Evolutionary conservation across 192 early-diverging fungal species (phyloP).

Genomic region (Powellomyces hirtus): DNA sequence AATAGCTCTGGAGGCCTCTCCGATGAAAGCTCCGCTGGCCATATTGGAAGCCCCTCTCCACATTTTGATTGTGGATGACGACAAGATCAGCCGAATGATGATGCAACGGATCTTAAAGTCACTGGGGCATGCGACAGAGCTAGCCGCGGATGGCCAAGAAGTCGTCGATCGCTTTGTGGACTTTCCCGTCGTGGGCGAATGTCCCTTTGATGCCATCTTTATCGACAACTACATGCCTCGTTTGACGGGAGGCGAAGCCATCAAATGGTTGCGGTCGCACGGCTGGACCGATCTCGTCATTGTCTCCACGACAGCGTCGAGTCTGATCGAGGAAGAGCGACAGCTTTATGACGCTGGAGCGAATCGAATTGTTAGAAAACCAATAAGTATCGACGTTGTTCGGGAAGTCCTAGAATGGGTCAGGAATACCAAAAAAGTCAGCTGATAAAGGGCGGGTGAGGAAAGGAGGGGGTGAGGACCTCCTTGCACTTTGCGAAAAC

Average conservation of each 20-base stretch:
- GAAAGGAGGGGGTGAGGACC: too few relatives aligned
- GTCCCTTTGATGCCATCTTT: slow-evolving; percentile 23
- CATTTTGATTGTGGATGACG: slow-evolving; percentile 26
- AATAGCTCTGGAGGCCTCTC: background rate
- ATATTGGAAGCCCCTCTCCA: background rate
- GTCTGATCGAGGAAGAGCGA: slow-evolving; percentile 1
- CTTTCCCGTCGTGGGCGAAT: background rate
- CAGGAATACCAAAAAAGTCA: background rate
- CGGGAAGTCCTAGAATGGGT: background rate
- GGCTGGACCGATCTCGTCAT: slow-evolving; percentile 2
- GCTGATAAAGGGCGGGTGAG: too few relatives aligned
- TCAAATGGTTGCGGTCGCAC: slow-evolving; percentile 2
- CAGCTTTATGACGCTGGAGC: background rate
- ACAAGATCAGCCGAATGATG: slow-evolving; percentile 26
- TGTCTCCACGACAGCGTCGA: background rate
- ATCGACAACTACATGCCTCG: slow-evolving; percentile 33
- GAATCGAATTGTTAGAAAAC: background rate
- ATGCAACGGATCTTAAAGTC: slow-evolving; percentile 20
- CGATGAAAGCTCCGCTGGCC: background rate
- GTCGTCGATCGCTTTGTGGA: slow-evolving; percentile 8
- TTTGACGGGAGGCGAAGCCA: slow-evolving; percentile 18
- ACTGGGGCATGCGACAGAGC: slow-evolving; percentile 14
- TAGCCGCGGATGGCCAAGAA: slow-evolving; percentile 24
- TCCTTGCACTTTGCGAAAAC: too few relatives aligned
- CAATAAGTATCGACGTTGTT: slow-evolving; percentile 2